Percentiles rank a stretch among this genome's conserved stretches.
Evolutionary conservation across 2,329 filamentous ascomycete genomes (phyloP).

Genomic region (Ophiosphaerella herpotricha): DNA sequence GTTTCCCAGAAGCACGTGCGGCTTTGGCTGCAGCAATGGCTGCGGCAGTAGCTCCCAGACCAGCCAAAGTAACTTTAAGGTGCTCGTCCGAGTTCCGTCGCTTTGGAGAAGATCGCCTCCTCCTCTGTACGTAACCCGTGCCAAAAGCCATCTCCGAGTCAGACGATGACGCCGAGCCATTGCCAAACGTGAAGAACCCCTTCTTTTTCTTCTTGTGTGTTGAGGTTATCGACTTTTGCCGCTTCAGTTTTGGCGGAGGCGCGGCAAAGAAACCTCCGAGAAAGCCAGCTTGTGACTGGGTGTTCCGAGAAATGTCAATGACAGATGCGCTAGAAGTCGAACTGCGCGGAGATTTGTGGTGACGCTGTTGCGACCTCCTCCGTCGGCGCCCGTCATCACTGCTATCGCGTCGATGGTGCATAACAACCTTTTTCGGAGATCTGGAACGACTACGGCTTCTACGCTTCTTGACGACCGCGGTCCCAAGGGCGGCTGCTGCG

Average conservation of each 20-base stretch:
- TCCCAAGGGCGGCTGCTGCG: slow-evolving; percentile 46
- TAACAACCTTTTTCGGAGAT: slow-evolving; percentile 39
- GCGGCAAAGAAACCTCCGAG: slow-evolving; percentile 66
- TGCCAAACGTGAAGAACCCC: slow-evolving; percentile 56
- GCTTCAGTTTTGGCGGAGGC: slow-evolving; percentile 39
- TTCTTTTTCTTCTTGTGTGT: slow-evolving; percentile 47
- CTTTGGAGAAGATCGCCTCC: slow-evolving; percentile 31
- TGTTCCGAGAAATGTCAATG: slow-evolving; percentile 67
- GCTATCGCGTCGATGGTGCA: slow-evolving; percentile 35
- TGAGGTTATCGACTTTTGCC: slow-evolving; percentile 23
- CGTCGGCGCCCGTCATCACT: slow-evolving; percentile 36
- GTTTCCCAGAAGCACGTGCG: slow-evolving; percentile 23
- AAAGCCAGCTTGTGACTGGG: slow-evolving; percentile 50
- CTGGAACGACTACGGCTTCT: slow-evolving; percentile 41
- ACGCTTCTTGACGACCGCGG: slow-evolving; percentile 33
- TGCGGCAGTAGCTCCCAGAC: slow-evolving; percentile 54
- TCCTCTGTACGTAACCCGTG: slow-evolving; percentile 36
- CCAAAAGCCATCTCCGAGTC: slow-evolving; percentile 55
- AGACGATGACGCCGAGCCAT: slow-evolving; percentile 52
- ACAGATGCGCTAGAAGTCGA: slow-evolving; percentile 58
- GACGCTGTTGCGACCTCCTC: slow-evolving; percentile 29
- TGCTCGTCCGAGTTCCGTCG: slow-evolving; percentile 52
- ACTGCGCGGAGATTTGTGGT: slow-evolving; percentile 41
- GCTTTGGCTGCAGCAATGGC: slow-evolving; percentile 53
- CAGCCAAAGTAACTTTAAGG: slow-evolving; percentile 52